Conservation (phyloP, 2,329 filamentous ascomycete genomes). For the Xylariaceae sp. region DNA sequence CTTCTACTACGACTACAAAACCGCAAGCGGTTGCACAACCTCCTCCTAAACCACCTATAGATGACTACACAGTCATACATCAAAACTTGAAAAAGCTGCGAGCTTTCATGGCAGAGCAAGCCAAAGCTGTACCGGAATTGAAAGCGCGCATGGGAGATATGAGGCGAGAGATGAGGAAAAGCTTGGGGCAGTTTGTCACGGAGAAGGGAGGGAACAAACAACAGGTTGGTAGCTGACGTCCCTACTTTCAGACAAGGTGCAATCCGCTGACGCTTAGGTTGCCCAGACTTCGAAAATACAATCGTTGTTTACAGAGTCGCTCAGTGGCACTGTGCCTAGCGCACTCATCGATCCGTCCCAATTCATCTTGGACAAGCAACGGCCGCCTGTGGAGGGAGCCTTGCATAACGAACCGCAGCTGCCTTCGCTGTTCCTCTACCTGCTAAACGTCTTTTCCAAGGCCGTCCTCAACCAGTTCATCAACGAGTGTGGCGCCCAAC, state of each 20-base stretch:
- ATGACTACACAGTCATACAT: constrained; percentile 56
- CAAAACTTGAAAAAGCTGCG: constrained; percentile 58
- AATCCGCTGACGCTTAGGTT: constrained; percentile 6
- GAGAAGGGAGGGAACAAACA: constrained; percentile 57
- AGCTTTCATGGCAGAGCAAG: constrained; percentile 43
- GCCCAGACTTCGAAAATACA: constrained; percentile 44
- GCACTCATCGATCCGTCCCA: constrained; percentile 48
- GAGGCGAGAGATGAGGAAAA: constrained; percentile 64
- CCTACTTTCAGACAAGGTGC: background rate
- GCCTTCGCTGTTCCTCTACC: constrained; percentile 64
- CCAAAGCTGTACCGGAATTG: constrained; percentile 50
- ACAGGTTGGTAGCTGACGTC: constrained; percentile 39
- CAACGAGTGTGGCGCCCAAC: constrained; percentile 58
- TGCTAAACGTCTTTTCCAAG: constrained; percentile 73
- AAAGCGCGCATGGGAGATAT: constrained; percentile 66
- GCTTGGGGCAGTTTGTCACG: constrained; percentile 65
- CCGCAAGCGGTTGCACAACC: constrained; percentile 10
- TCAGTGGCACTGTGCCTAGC: constrained; percentile 47
- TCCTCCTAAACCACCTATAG: constrained; percentile 23
- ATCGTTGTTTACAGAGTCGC: constrained; percentile 46
- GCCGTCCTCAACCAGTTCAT: constrained; percentile 64
- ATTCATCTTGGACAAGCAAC: constrained; percentile 42
- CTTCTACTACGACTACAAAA: too few species aligned
- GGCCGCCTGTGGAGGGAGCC: constrained; percentile 44
- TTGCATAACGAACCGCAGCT: constrained; percentile 48